These are phyloP conservation scores for Diaporthe amygdali DNA, from an alignment of 2,329 filamentous ascomycete genomes.

Conservation along the genomic window DNA sequence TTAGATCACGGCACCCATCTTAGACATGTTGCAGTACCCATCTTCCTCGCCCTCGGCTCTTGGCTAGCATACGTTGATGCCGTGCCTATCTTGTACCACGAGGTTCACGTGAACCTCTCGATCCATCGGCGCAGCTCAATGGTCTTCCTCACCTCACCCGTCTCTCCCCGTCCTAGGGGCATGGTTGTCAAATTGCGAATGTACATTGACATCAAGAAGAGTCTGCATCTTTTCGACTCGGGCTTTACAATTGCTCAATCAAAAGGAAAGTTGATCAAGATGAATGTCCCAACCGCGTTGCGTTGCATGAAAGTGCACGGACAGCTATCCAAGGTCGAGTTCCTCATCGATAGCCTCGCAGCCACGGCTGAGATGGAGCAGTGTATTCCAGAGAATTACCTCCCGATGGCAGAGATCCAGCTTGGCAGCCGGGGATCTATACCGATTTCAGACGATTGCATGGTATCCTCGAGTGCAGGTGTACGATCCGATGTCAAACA, in stretches of 20 bases:
- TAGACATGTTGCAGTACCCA: not conserved
- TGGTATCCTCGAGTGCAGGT: not conserved
- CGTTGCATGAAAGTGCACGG: slow-evolving; percentile 16
- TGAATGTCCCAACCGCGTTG: slow-evolving; percentile 18
- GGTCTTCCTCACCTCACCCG: slow-evolving; percentile 14
- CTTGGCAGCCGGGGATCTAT: not conserved
- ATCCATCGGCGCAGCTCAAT: not conserved
- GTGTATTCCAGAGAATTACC: not conserved
- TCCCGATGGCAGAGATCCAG: slow-evolving; percentile 17
- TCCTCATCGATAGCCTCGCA: not conserved
- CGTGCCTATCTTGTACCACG: slow-evolving; percentile 8
- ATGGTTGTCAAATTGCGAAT: not conserved
- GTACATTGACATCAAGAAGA: slow-evolving; percentile 6
- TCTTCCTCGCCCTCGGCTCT: slow-evolving; percentile 14
- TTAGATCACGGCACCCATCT: not conserved
- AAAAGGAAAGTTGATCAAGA: slow-evolving; percentile 6
- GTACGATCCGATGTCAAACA: not conserved
- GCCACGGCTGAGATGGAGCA: not conserved
- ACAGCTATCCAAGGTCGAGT: not conserved
- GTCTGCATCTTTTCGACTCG: slow-evolving; percentile 17
- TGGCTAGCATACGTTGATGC: slow-evolving; percentile 7
- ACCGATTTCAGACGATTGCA: not conserved
- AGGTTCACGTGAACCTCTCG: not conserved
- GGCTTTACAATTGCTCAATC: not conserved
- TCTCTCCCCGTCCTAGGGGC: not conserved